Percentiles rank a stretch among this genome's conserved stretches.
Evolutionary conservation across 2,329 filamentous ascomycete genomes (phyloP).

Genomic region (Chalaropsis thielavioides): DNA sequence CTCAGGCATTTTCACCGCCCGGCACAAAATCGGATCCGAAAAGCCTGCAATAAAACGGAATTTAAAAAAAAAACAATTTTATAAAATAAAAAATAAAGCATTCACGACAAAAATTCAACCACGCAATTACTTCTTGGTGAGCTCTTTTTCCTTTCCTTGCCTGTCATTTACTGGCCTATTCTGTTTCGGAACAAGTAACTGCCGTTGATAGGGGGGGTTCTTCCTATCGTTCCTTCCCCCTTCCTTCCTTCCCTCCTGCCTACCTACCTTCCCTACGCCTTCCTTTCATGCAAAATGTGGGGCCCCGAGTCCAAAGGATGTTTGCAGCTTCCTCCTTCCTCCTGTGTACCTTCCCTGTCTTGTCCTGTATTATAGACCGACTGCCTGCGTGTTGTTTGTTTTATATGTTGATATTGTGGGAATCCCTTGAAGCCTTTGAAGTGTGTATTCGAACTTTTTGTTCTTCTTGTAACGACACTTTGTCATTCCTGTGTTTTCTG

Average conservation of each 20-base stretch:
- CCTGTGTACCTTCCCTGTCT: not conserved
- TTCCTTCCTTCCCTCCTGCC: not conserved
- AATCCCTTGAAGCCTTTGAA: not conserved
- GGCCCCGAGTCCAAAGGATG: not conserved
- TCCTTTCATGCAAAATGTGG: not conserved
- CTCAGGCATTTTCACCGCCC: no score
- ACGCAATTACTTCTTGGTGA: no score
- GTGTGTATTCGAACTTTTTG: not conserved
- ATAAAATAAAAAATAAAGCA: no score
- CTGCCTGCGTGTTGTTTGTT: not conserved
- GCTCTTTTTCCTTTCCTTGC: not conserved
- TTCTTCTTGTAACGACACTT: not conserved
- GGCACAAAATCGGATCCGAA: no score
- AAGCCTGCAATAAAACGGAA: no score
- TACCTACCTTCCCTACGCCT: not conserved
- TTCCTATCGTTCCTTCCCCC: not conserved
- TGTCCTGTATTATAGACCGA: not conserved
- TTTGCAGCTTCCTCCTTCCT: not conserved
- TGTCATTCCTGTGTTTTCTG: not conserved
- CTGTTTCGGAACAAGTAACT: slow-evolving; percentile 1
- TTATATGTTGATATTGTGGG: not conserved
- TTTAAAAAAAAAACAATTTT: no score
- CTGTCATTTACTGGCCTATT: not conserved
- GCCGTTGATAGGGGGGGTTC: slow-evolving; percentile 1
- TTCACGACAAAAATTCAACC: no score